Conservation (phyloP, 2,329 filamentous ascomycete species). For the Monilinia vaccinii-corymbosi region DNA sequence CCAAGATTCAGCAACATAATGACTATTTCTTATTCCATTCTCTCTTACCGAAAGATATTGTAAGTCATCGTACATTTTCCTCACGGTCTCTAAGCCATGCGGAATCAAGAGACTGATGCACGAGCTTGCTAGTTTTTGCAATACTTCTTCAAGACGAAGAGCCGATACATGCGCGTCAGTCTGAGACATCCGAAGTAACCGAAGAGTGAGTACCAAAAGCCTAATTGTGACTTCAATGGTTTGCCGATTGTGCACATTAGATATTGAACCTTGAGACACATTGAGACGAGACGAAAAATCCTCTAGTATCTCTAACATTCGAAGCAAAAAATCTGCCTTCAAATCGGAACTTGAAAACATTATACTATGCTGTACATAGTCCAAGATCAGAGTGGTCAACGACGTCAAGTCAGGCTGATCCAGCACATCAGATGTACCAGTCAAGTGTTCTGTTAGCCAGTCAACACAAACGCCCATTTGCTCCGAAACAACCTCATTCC, state of each 20-base stretch:
- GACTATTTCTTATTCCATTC: conserved; percentile 41
- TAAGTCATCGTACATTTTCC: conserved; percentile 39
- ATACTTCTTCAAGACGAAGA: conserved; percentile 39
- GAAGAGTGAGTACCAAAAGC: conserved; percentile 31
- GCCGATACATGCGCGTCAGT: conserved; percentile 10
- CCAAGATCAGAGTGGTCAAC: conserved; percentile 19
- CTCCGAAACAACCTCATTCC: conserved; percentile 50
- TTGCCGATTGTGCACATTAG: not conserved
- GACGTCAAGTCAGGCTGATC: conserved; percentile 10
- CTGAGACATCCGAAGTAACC: conserved; percentile 36
- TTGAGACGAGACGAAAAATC: conserved; percentile 21
- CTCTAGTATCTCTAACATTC: conserved; percentile 25
- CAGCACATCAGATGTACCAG: not conserved
- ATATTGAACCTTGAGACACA: not conserved
- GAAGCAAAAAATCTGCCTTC: conserved; percentile 19
- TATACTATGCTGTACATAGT: conserved; percentile 26
- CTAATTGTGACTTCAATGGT: conserved; percentile 17
- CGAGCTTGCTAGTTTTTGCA: conserved; percentile 36
- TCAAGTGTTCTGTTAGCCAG: conserved; percentile 41
- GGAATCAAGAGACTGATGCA: conserved; percentile 35
- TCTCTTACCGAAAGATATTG: conserved; percentile 39
- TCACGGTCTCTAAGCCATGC: conserved; percentile 37
- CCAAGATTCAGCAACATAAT: conserved; percentile 45
- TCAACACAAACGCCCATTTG: conserved; percentile 55
- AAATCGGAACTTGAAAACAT: conserved; percentile 14